A percentile compares a stretch with the other conserved stretches of the same genome.
These are phyloP conservation scores for Suillus hirtellus DNA, from an alignment of 768 basidiomycete genomes.

Conservation along the genomic window DNA sequence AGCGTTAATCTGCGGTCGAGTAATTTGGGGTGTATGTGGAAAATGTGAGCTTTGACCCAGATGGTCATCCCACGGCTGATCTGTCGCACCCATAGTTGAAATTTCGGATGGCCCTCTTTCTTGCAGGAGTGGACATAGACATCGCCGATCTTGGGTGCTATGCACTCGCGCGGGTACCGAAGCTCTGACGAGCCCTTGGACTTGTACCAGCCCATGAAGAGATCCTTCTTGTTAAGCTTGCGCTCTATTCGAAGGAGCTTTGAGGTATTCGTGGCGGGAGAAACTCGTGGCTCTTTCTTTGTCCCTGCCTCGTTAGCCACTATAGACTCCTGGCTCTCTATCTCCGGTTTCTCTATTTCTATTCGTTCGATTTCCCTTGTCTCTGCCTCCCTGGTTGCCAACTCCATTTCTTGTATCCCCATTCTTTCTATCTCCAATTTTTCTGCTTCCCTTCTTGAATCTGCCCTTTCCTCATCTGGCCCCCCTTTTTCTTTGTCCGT, in stretches of 20 bases:
- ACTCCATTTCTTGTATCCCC: no score
- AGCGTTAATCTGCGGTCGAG: neutral
- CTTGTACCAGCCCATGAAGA: conserved; percentile 9
- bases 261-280: neutral
- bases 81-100: conserved; percentile 9
- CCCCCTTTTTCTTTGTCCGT: neutral
- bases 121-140: conserved; percentile 7
- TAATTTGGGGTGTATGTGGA: conserved; percentile 5
- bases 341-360: neutral
- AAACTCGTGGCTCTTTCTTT: neutral
- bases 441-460: neutral
- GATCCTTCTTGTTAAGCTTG: conserved; percentile 6
- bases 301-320: neutral
- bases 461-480: neutral
- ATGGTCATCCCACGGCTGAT: conserved; percentile 7
- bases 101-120: conserved; percentile 1
- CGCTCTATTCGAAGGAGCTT: conserved; percentile 8
- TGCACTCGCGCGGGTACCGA: conserved; percentile 5
- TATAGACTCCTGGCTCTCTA: neutral
- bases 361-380: neutral
- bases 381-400: neutral
- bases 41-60: conserved; percentile 10
- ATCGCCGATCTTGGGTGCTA: conserved; percentile 4
- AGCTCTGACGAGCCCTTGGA: conserved; percentile 1
- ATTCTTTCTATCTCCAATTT: neutral